Evolutionary conservation across 2,329 filamentous ascomycete genomes (phyloP), one percentile per base, ranked within the genome.

Genomic region (Sporothrix schenckii): DNA sequence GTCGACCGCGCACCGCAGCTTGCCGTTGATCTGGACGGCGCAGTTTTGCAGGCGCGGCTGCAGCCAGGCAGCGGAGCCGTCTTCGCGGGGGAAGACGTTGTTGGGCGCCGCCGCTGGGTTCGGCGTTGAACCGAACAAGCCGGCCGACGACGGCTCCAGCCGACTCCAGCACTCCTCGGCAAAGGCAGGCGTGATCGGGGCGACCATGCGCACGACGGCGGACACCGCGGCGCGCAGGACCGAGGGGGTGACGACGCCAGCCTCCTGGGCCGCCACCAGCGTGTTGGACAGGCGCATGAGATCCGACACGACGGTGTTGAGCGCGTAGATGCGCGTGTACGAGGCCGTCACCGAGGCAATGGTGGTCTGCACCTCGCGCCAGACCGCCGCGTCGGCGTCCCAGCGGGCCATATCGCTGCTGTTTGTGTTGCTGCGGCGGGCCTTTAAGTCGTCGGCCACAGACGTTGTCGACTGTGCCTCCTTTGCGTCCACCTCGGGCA

Each of bases 261-360:
- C 60, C 0, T 78, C 73, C 16, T 83, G 80, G 3, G 84, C 84
- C 44, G 84, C 78, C 16, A 93, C 80, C 0, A 83, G 79, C 14
- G 70, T 69, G 77, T 97, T 97, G 4, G 92, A 94, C 19, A 97
- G 83, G 54, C 87, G 88, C 85, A 93, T 97, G 16, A 97, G 83
- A 76, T 94, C 91, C 1, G 92, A 95, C 21, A 97, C 86, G 10
- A 92, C 85, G 0, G 92, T 96, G 80, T 97, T 97, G 68, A 97
- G 84, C 0, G 91, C 85, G 77, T 93, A 91, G 0, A 93, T 88
- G 66, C 87, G 85, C 27, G 89, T 84, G 76, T 93, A 90, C 2
- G 91, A 90, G 6, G 84, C 81, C 0, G 89, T 91, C 70, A 94
- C 87, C 7, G 86, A 90, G 3, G 79, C 77, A 69, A 95, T 89